Percentiles rank a stretch among this genome's conserved stretches.
Conservation (phyloP, 495 filamentous ascomycete species). For the Apiosordaria backusii region DNA sequence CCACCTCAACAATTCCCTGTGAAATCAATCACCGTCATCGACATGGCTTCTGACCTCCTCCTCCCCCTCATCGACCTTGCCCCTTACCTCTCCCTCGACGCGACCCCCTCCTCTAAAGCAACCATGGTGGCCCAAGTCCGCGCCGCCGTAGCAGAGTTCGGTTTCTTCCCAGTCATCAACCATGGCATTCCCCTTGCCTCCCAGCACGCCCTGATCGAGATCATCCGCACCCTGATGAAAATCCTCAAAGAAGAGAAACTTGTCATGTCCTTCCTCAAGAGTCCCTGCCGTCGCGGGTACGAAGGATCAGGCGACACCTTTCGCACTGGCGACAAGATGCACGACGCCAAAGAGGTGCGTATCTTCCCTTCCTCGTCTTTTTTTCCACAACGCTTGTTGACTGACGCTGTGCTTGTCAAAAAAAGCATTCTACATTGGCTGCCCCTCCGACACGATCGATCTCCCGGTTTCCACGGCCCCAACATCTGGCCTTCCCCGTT, state of each 20-base stretch:
- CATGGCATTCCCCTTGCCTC: conserved; percentile 38
- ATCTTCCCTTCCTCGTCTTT: conserved; percentile 4
- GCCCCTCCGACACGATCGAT: conserved; percentile 50
- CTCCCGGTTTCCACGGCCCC: conserved; percentile 14
- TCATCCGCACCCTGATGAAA: conserved; percentile 29
- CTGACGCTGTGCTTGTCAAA: not conserved
- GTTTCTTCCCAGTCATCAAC: conserved; percentile 51
- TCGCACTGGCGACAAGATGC: conserved; percentile 31
- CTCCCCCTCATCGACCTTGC: conserved; percentile 23
- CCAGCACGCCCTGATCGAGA: conserved; percentile 26
- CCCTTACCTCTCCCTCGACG: conserved; percentile 13
- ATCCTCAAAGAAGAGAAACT: conserved; percentile 37
- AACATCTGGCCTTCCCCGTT: conserved; percentile 10
- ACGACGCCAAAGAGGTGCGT: conserved; percentile 38
- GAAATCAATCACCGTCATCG: too few species aligned
- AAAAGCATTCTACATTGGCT: conserved; percentile 33
- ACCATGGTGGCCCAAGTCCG: conserved; percentile 34
- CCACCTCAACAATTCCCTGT: too few species aligned
- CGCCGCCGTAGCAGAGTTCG: conserved; percentile 35
- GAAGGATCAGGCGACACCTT: conserved; percentile 31
- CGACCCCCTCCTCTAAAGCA: conserved; percentile 7
- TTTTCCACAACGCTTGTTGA: conserved; percentile 5
- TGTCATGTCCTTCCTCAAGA: conserved; percentile 30
- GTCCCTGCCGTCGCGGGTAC: conserved; percentile 37
- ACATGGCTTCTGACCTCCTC: too few species aligned